Conservation (phyloP, 495 filamentous ascomycete genomes). For the Sporormia fimetaria region DNA sequence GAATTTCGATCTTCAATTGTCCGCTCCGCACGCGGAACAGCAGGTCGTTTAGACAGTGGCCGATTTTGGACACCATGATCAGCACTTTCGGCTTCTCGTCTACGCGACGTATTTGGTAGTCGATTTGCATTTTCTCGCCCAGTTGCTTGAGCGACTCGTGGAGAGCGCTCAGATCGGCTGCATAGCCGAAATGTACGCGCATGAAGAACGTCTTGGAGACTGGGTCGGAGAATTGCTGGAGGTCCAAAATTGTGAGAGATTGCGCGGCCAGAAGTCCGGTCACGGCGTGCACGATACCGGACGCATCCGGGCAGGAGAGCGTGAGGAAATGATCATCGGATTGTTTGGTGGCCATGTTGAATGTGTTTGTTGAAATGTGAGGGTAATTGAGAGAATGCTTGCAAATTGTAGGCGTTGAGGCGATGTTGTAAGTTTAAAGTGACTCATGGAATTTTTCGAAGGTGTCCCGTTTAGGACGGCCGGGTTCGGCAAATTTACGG, state of each 20-base stretch:
- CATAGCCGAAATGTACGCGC: conserved; percentile 58
- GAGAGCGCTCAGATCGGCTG: conserved; percentile 36
- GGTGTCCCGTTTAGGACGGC: not conserved
- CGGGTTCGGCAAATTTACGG: conserved; percentile 3
- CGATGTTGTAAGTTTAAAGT: not conserved
- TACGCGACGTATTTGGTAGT: conserved; percentile 51
- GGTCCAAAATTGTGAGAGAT: conserved; percentile 60
- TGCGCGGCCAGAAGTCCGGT: conserved; percentile 55
- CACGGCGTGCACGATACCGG: conserved; percentile 66
- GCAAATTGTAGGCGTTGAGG: too few species aligned
- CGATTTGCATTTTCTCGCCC: conserved; percentile 45
- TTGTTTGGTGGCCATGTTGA: conserved; percentile 13
- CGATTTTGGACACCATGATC: conserved; percentile 75
- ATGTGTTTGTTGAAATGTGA: not conserved
- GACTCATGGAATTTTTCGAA: conserved; percentile 4
- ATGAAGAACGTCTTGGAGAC: conserved; percentile 62
- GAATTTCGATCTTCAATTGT: conserved; percentile 56
- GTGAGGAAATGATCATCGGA: conserved; percentile 54
- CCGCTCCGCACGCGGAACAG: conserved; percentile 56
- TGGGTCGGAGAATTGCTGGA: conserved; percentile 61
- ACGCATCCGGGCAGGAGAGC: conserved; percentile 61
- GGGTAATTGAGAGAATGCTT: not conserved
- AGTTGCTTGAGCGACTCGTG: conserved; percentile 41
- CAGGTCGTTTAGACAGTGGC: conserved; percentile 70
- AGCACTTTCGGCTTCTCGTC: conserved; percentile 54